Evolutionary conservation across 257 asterid genomes (phyloP), one percentile per base, ranked within the genome.

Genomic region (Solanum tarijense): DNA sequence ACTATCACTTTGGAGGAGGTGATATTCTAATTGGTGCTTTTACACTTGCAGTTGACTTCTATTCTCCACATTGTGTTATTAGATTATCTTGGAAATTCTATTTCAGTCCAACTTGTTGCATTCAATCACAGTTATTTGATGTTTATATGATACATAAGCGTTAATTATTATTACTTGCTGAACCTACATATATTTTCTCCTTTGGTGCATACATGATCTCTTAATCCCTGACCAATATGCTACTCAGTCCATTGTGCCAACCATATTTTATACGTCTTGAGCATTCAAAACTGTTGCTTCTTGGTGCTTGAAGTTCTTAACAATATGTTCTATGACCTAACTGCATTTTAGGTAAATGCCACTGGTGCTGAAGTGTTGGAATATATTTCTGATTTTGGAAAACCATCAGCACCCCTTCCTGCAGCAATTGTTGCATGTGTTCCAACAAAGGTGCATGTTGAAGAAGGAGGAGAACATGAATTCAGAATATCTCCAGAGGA

Each of bases 401-500:
- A 94, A 90, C 94, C 98, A 88, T 91, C 98, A 87, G 98, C 99
- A 71, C 99, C 98, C 5, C 93, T 88, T 87, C 99, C 99, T 83
- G 98, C 99, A 81, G 99, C 99, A 87, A 94, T 97, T 91, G 99
- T 97, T 92, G 99, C 98, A 52, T 97, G 99, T 90, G 95, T 97
- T 86, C 99, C 99, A 6, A 92, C 83, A 91, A 95, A 92, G 91
- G 95, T 92, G 86, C 98, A 97, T 60, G 87, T 95, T 12, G 99
- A 97, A 91, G 99, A 95, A 84, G 48, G 92, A 87, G 98, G 98
- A 87, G 99, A 97, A 91, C 93, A 94, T 32, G 98, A 95, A 85
- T 97, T 97, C 89, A 92, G 93, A 94, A 96, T 97, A 84, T 91
- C 89, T 66, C 96, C 99, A 58, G 93, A 87, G 89, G 98, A 96